Conservation (phyloP, 1,284 basidiomycete species). For the Rhodofomes roseus region DNA sequence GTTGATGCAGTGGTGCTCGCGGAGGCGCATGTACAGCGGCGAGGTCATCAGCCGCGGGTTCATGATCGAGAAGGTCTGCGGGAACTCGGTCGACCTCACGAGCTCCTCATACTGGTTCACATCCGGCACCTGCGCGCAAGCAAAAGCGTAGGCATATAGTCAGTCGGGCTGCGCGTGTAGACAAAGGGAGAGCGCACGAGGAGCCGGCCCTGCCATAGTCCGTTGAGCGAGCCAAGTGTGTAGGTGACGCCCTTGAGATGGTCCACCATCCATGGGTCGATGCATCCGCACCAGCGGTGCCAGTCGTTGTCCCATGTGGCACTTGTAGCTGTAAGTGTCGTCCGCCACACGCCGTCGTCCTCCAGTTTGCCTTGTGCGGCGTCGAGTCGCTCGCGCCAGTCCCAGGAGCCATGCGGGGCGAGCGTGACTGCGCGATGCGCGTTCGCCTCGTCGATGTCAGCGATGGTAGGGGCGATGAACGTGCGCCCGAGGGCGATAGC, state of each 20-base stretch:
- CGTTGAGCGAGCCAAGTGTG: slow-evolving; percentile 45
- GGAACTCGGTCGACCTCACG: slow-evolving; percentile 29
- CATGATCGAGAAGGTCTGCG: slow-evolving; percentile 33
- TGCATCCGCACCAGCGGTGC: slow-evolving; percentile 50
- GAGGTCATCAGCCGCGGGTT: slow-evolving; percentile 35
- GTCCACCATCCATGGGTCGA: slow-evolving; percentile 34
- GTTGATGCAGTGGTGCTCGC: slow-evolving; percentile 50
- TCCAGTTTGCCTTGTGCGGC: slow-evolving; percentile 24
- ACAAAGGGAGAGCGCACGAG: slow-evolving; percentile 36
- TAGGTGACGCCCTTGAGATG: slow-evolving; percentile 44
- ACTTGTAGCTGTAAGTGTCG: slow-evolving; percentile 31
- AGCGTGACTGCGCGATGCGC: slow-evolving; percentile 32
- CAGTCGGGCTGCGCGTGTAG: background rate
- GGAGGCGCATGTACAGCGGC: slow-evolving; percentile 52
- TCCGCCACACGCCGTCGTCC: slow-evolving; percentile 24
- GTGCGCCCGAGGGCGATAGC: slow-evolving; percentile 29
- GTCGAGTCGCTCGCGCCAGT: slow-evolving; percentile 35
- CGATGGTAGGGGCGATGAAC: slow-evolving; percentile 44
- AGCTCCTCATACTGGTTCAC: slow-evolving; percentile 30
- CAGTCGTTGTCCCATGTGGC: slow-evolving; percentile 56
- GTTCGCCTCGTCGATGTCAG: slow-evolving; percentile 61
- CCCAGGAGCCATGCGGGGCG: slow-evolving; percentile 32
- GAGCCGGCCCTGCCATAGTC: slow-evolving; percentile 59
- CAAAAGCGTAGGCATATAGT: slow-evolving; percentile 2
- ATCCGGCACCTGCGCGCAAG: slow-evolving; percentile 29